These are phyloP conservation scores for Bolboschoenus planiculmis DNA, from an alignment of 176 grass and related monocot genomes.

Conservation along the genomic window DNA sequence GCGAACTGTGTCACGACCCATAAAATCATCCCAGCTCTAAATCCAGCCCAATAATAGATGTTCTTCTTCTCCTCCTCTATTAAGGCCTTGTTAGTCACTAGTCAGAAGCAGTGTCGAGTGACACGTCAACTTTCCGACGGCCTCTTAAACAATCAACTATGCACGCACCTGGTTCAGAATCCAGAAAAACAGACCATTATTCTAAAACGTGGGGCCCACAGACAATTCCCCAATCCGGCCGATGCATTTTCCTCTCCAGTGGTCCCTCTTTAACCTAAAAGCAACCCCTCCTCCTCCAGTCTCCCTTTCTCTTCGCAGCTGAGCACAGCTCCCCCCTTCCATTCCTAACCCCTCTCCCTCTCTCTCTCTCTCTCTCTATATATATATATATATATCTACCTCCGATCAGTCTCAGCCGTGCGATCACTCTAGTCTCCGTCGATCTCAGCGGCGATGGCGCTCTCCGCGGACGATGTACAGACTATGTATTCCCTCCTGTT, in stretches of 20 bases:
- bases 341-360: background rate
- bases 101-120: background rate
- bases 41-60: background rate
- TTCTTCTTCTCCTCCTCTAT: background rate
- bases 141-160: background rate
- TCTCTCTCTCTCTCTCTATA: background rate
- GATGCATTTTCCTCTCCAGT: background rate
- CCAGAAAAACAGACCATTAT: background rate
- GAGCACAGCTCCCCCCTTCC: background rate
- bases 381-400: too few species aligned
- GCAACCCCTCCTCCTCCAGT: background rate
- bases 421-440: constrained; percentile 1
- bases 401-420: background rate
- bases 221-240: background rate
- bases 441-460: constrained; percentile 44
- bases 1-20: too few species aligned
- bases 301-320: background rate
- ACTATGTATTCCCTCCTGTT: constrained; percentile 74
- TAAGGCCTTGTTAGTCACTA: background rate
- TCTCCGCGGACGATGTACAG: constrained; percentile 77
- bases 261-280: constrained; percentile 12
- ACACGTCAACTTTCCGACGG: background rate
- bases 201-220: background rate
- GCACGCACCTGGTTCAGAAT: background rate
- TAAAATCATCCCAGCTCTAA: background rate